phyloP scores from a whole-genome alignment of 208 protist species.

The Wallacemonas sp. region DNA sequence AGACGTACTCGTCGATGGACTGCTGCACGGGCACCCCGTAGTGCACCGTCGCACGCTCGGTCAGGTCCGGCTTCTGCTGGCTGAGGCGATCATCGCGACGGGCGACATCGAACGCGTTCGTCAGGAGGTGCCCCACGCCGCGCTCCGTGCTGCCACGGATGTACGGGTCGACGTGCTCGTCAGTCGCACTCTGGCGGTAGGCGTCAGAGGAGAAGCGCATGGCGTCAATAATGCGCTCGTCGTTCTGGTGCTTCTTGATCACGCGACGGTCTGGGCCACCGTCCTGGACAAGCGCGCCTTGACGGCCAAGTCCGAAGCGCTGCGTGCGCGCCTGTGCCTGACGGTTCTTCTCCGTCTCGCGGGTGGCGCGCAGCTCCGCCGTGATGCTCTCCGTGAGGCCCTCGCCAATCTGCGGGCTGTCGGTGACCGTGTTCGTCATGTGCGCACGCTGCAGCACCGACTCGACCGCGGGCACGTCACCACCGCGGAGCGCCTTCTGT shows the following conservation, averaged over 20 bases:
- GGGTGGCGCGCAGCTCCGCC: slow-evolving; percentile 29
- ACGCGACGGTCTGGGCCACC: slow-evolving; percentile 77
- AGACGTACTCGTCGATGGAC: slow-evolving; percentile 83
- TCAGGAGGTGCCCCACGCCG: slow-evolving; percentile 81
- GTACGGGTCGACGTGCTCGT: slow-evolving; percentile 85
- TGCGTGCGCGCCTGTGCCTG: slow-evolving; percentile 55
- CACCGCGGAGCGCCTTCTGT: slow-evolving; percentile 49
- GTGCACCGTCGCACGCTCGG: slow-evolving; percentile 72
- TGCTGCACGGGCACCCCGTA: slow-evolving; percentile 80
- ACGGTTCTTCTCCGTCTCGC: slow-evolving; percentile 17
- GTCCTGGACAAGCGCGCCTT: slow-evolving; percentile 86
- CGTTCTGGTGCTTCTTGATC: slow-evolving; percentile 75
- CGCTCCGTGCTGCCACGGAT: slow-evolving; percentile 47
- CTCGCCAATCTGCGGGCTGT: slow-evolving; percentile 70
- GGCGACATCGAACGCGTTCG: slow-evolving; percentile 81
- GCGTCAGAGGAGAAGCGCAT: slow-evolving; percentile 60
- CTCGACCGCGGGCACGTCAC: slow-evolving; percentile 32
- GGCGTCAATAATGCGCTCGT: slow-evolving; percentile 85
- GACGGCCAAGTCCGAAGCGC: slow-evolving; percentile 85
- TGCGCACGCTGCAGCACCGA: slow-evolving; percentile 44
- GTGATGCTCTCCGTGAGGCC: slow-evolving; percentile 66
- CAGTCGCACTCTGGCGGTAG: slow-evolving; percentile 62
- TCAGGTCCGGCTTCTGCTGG: slow-evolving; percentile 73
- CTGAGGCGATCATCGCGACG: slow-evolving; percentile 72
- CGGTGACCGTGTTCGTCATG: slow-evolving; percentile 68